A percentile compares a stretch with the other conserved stretches of the same genome.
These are phyloP conservation scores for Pestalotiopsis sp. DNA, from an alignment of 2,329 filamentous ascomycete genomes.

Conservation along the genomic window DNA sequence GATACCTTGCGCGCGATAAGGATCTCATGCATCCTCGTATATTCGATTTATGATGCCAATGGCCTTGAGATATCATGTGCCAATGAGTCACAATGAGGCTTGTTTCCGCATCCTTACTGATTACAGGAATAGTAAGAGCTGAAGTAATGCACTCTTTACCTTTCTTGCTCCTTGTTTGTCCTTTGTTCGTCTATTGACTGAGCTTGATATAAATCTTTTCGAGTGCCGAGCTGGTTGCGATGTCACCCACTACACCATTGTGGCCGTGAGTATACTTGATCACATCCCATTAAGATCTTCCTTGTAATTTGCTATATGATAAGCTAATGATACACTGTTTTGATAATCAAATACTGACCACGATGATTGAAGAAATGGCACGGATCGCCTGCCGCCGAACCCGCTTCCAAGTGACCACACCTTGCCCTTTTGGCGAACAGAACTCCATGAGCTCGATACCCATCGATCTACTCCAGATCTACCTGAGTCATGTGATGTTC, in stretches of 20 bases:
- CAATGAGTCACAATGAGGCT: background rate
- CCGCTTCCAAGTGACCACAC: background rate
- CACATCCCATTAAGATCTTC: background rate
- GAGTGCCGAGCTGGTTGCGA: background rate
- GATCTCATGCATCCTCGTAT: background rate
- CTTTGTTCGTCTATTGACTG: no score
- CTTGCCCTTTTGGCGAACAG: background rate
- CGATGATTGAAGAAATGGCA: background rate
- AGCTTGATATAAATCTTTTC: no score
- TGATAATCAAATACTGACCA: background rate
- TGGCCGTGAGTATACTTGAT: background rate
- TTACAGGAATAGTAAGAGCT: background rate
- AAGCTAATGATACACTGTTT: background rate
- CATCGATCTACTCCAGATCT: slow-evolving; percentile 14
- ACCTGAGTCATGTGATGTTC: slow-evolving; percentile 19
- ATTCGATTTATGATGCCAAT: background rate
- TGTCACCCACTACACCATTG: background rate
- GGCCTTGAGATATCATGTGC: background rate
- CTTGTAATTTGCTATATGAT: background rate
- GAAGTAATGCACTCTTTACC: background rate
- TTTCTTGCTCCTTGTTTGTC: background rate
- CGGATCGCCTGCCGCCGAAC: background rate
- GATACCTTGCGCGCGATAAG: background rate
- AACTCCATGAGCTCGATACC: slow-evolving; percentile 4
- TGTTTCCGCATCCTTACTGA: background rate